These are phyloP conservation scores for Nannizziopsis arthrosporioides DNA, from an alignment of 2,329 filamentous ascomycete genomes.

Conservation along the genomic window DNA sequence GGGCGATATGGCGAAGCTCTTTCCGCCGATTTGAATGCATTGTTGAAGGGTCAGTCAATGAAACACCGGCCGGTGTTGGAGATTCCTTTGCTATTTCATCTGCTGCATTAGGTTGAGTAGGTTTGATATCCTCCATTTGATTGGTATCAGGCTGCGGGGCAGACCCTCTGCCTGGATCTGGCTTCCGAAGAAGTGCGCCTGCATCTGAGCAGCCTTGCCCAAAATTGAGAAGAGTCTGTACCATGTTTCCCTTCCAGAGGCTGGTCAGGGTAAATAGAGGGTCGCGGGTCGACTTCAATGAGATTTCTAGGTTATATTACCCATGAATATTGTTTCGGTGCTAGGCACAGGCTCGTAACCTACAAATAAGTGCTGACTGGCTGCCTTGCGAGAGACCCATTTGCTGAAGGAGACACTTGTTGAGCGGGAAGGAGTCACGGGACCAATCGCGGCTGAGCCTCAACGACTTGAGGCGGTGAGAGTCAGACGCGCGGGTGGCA, in stretches of 20 bases:
- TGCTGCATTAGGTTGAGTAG: not conserved
- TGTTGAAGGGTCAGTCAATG: not conserved
- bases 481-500: not conserved
- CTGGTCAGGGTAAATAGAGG: conserved; percentile 8
- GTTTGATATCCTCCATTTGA: conserved; percentile 15
- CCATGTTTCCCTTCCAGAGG: conserved; percentile 8
- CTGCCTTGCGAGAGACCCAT: too few species aligned
- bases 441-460: not conserved
- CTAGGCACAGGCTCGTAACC: too few species aligned
- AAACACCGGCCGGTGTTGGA: not conserved
- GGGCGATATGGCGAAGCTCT: conserved; percentile 34
- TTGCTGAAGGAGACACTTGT: too few species aligned
- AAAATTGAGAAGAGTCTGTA: conserved; percentile 18
- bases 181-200: conserved; percentile 3
- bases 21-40: not conserved
- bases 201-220: conserved; percentile 6
- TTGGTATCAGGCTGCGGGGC: not conserved
- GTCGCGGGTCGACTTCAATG: not conserved
- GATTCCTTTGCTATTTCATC: not conserved
- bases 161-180: not conserved
- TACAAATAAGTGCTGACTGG: too few species aligned
- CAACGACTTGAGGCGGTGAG: not conserved
- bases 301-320: not conserved
- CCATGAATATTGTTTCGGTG: too few species aligned
- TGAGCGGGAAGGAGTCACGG: too few species aligned